These are phyloP conservation scores for Przewalskia tangutica DNA, from an alignment of 257 asterid species.

Conservation along the genomic window DNA sequence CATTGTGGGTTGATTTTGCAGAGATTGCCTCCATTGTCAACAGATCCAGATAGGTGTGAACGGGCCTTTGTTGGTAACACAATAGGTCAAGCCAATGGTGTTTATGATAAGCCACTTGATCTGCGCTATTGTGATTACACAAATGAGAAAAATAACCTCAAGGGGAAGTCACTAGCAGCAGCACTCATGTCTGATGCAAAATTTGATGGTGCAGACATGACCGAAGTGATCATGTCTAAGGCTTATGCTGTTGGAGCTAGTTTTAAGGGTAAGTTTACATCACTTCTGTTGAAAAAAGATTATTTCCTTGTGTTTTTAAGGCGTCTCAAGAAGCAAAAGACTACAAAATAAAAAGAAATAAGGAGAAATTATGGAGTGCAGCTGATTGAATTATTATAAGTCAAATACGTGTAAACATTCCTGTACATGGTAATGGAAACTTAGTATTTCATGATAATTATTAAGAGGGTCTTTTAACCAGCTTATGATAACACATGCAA, in stretches of 20 bases:
- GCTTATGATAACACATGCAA: background rate
- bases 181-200: constrained; percentile 95
- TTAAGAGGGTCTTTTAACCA: background rate
- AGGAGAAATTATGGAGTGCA: background rate
- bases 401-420: background rate
- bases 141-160: constrained; percentile 81
- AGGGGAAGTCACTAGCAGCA: constrained; percentile 85
- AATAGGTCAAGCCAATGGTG: constrained; percentile 97
- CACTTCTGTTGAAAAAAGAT: background rate
- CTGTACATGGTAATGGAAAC: background rate
- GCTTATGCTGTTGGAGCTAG: constrained; percentile 98
- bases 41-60: constrained; percentile 71
- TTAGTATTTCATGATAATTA: background rate
- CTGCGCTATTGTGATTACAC: constrained; percentile 90
- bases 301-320: background rate
- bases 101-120: constrained; percentile 91
- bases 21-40: constrained; percentile 94
- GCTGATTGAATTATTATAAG: background rate
- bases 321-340: background rate
- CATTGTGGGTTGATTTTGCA: constrained; percentile 24
- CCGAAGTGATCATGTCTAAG: constrained; percentile 92
- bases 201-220: constrained; percentile 94
- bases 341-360: background rate
- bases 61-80: constrained; percentile 94
- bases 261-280: constrained; percentile 49